A percentile compares a stretch with the other conserved stretches of the same genome.
Evolutionary conservation across 2,329 filamentous ascomycete genomes (phyloP).

Genomic region (Samsoniella hepiali): DNA sequence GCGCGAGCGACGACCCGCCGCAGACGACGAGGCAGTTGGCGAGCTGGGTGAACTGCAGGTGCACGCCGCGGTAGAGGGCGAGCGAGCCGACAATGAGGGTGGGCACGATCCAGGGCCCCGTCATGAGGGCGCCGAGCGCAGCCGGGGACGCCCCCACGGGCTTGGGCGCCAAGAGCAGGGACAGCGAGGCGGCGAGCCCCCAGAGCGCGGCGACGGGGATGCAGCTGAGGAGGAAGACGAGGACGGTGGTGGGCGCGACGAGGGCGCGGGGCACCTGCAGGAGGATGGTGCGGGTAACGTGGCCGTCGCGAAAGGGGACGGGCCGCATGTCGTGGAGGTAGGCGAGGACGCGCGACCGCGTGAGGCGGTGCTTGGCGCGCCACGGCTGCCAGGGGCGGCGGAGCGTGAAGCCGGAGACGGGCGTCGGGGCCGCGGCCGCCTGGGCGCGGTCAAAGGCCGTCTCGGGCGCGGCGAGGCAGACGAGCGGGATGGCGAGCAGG

Average conservation of each 20-base stretch:
- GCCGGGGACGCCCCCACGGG: conserved; percentile 41
- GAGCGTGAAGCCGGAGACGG: conserved; percentile 21
- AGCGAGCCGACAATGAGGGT: conserved; percentile 33
- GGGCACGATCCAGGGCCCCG: conserved; percentile 42
- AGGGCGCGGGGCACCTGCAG: conserved; percentile 48
- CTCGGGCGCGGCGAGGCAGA: conserved; percentile 50
- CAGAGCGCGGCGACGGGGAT: conserved; percentile 47
- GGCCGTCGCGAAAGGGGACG: conserved; percentile 35
- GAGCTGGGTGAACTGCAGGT: conserved; percentile 32
- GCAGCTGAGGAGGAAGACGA: conserved; percentile 44
- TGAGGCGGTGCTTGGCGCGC: conserved; percentile 29
- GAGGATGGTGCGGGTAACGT: conserved; percentile 30
- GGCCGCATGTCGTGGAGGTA: conserved; percentile 42
- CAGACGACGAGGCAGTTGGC: conserved; percentile 35
- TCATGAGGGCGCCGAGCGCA: conserved; percentile 43
- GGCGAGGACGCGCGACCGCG: conserved; percentile 30
- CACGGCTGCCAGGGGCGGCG: conserved; percentile 23
- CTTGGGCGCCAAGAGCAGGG: conserved; percentile 44
- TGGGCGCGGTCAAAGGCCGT: conserved; percentile 47
- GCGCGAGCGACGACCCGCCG: conserved; percentile 37
- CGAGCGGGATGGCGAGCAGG: conserved; percentile 43
- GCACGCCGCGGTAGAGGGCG: conserved; percentile 31
- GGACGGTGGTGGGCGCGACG: conserved; percentile 46
- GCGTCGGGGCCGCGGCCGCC: conserved; percentile 21
- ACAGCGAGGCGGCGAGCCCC: conserved; percentile 44